Conservation (phyloP, 768 basidiomycete genomes). For the Auricularia heimuer region DNA sequence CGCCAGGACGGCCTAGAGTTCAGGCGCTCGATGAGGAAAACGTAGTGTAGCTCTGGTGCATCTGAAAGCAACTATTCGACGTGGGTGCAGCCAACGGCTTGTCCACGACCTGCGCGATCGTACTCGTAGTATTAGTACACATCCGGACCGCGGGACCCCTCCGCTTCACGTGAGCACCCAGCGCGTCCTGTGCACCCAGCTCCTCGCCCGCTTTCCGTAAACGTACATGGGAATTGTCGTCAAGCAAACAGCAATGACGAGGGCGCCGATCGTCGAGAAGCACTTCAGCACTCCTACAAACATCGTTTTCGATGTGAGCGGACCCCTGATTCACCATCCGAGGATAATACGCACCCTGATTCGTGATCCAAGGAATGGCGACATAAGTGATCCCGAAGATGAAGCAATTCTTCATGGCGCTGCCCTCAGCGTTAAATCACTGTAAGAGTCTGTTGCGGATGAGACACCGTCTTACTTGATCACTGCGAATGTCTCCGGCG, state of each 20-base stretch:
- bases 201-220: constrained; percentile 33
- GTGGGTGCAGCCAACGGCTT: too few relatives aligned
- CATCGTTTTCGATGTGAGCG: too few relatives aligned
- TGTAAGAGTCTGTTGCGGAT: neutral
- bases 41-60: too few relatives aligned
- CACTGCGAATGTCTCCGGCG: constrained; percentile 7
- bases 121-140: too few relatives aligned
- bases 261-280: constrained; percentile 30
- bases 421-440: neutral
- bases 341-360: constrained; percentile 4
- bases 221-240: constrained; percentile 36
- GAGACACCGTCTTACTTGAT: constrained; percentile 6
- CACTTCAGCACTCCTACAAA: constrained; percentile 27
- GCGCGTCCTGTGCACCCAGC: constrained; percentile 20
- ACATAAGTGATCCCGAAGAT: constrained; percentile 11
- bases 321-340: constrained; percentile 5
- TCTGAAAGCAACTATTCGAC: too few relatives aligned
- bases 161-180: too few relatives aligned
- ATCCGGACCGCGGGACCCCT: too few relatives aligned
- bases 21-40: too few relatives aligned
- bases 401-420: constrained; percentile 10
- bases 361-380: constrained; percentile 7
- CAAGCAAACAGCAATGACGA: constrained; percentile 32
- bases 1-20: too few relatives aligned
- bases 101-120: too few relatives aligned